A percentile compares a stretch with the other conserved stretches of the same genome.
Conservation (phyloP, 179 eudicot genomes). For the Actinidia polygama region DNA sequence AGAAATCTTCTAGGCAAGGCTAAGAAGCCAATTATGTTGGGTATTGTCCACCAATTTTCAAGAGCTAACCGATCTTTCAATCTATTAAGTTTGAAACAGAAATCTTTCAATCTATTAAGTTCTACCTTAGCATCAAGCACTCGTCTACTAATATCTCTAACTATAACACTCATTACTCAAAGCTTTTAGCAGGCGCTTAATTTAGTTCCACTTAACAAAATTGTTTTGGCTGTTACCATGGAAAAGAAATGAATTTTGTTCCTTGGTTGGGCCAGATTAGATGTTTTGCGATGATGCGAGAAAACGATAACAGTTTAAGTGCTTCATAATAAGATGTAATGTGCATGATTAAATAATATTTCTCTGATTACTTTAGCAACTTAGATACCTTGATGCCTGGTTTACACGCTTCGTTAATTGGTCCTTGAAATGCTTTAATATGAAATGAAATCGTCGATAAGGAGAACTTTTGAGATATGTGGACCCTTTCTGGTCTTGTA, state of each 20-base stretch:
- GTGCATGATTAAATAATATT: not conserved
- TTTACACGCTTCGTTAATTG: not conserved
- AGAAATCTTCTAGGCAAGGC: too few relatives aligned
- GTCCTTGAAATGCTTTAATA: constrained; percentile 8
- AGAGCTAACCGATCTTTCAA: too few relatives aligned
- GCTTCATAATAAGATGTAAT: constrained; percentile 2
- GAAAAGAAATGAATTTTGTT: not conserved
- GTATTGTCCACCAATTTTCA: too few relatives aligned
- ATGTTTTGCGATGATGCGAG: not conserved
- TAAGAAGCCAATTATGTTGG: too few relatives aligned
- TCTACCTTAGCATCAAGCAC: too few relatives aligned
- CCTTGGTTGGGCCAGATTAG: not conserved
- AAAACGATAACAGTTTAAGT: not conserved
- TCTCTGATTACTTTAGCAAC: not conserved
- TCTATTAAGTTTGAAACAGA: too few relatives aligned
- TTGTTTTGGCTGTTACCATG: not conserved
- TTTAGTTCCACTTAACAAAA: not conserved
- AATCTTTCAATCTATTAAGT: too few relatives aligned
- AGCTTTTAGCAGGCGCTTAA: not conserved
- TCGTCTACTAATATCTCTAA: too few relatives aligned
- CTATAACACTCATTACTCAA: too few relatives aligned
- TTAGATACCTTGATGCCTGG: not conserved
- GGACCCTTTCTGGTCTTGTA: not conserved
- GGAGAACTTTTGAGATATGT: not conserved
- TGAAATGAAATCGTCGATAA: not conserved